Evolutionary conservation across 768 basidiomycete genomes (phyloP).

Genomic region (Cystofilobasidium bisporidii): DNA sequence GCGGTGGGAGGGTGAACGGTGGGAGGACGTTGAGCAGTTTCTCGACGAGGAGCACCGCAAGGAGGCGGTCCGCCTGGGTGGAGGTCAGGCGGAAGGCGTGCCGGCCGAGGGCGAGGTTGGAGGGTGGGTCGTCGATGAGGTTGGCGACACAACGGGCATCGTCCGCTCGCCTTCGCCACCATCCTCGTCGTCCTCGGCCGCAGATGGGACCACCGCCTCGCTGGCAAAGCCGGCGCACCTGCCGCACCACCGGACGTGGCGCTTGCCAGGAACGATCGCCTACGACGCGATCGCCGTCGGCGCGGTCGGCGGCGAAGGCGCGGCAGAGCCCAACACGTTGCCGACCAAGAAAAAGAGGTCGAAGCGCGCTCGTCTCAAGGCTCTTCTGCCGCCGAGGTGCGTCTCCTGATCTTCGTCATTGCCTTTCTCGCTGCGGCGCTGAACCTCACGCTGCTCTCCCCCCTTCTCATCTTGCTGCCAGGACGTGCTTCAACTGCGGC

Average conservation of each 20-base stretch:
- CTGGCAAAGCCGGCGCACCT: not conserved
- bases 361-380: not conserved
- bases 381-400: not conserved
- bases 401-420: not conserved
- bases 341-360: not conserved
- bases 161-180: slow-evolving; percentile 18
- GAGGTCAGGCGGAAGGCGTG: not conserved
- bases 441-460: not conserved
- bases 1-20: not conserved
- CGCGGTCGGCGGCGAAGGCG: not conserved
- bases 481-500: slow-evolving; percentile 12
- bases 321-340: no score
- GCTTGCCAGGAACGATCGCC: not conserved
- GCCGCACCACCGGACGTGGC: not conserved
- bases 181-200: not conserved
- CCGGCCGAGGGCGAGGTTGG: slow-evolving; percentile 3
- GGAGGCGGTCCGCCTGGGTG: not conserved
- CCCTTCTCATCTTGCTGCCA: not conserved
- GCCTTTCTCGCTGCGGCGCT: not conserved
- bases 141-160: slow-evolving; percentile 14
- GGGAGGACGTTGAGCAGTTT: not conserved
- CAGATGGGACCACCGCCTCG: not conserved
- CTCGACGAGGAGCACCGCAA: not conserved
- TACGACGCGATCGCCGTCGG: not conserved
- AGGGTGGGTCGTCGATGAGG: slow-evolving; percentile 9